Percentiles rank a stretch among this genome's conserved stretches.
Conservation (phyloP, 257 asterid species). For the Fraxinus americana region DNA sequence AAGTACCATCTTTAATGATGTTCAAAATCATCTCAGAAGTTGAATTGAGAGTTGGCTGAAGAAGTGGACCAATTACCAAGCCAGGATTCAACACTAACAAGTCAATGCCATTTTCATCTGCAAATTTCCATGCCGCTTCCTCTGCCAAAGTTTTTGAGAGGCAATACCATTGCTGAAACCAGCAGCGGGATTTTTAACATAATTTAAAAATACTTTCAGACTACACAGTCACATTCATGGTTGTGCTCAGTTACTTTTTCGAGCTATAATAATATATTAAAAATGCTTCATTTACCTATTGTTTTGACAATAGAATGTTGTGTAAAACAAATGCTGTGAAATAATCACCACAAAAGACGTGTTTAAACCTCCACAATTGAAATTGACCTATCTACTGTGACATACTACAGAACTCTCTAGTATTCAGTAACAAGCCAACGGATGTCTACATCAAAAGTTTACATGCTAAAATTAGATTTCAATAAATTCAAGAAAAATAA, state of each 20-base stretch:
- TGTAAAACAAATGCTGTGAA: too few species aligned
- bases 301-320: too few species aligned
- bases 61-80: slow-evolving; percentile 44
- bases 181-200: neutral
- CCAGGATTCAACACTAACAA: slow-evolving; percentile 48
- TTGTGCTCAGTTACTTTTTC: neutral
- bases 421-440: too few species aligned
- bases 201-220: neutral
- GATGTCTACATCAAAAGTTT: too few species aligned
- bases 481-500: too few species aligned
- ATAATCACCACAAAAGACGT: too few species aligned
- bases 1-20: slow-evolving; percentile 30
- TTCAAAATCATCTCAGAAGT: slow-evolving; percentile 26
- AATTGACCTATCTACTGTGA: too few species aligned
- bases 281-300: too few species aligned
- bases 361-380: too few species aligned
- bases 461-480: too few species aligned
- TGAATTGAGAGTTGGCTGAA: slow-evolving; percentile 48
- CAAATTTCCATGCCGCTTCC: slow-evolving; percentile 44
- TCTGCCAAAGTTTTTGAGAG: slow-evolving; percentile 51
- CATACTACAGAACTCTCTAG: too few species aligned
- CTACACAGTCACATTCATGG: neutral
- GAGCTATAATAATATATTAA: too few species aligned
- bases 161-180: slow-evolving; percentile 33
- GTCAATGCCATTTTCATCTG: slow-evolving; percentile 41